Evolutionary conservation across 148 eudicot species (phyloP), one percentile per base, ranked within the genome.

Genomic region (Limonium bicolor): DNA sequence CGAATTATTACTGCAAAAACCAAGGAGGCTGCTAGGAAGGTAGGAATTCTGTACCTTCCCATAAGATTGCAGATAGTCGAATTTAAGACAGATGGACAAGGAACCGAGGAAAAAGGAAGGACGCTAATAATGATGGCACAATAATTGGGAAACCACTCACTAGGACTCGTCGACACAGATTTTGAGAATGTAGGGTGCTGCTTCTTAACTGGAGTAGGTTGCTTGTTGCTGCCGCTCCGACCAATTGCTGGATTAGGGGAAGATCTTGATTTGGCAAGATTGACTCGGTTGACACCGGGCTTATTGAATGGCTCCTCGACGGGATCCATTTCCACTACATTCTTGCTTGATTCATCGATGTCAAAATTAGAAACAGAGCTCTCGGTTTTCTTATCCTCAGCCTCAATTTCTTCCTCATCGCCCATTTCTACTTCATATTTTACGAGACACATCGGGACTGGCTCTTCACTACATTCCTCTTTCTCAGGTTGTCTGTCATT

Each of bases 1-100:
- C 87, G n/a, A n/a, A 82, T 72, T 46, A 86, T 82, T 35, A 73
- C 72, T 6, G 73, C 64, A 61, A 86, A 86, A 66, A 78, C 87
- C 52, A 86, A 86, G 42, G 83, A 75, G 45, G 71, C 94, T 82
- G 81, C 27, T 36, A 59, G 48, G 27, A 20, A 11, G 26, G n/a
- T 24, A 16, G 1, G 2, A 39, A 39, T 10, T 11, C 25, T 18
- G 13, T 20, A 13, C 16, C 4, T 36, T 9, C 2, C 19, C 2
- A 19, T 35, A n/a, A 11, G 38, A n/a, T 2, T 35, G 38, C 16
- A 19, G 38, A 35, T 35, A 11, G 38, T 19, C 16, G 38, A 2
- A 35, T 19, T n/a, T 35, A 35, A 5, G n/a, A 35, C 8, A 35
- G 38, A 35, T 1, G 12, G 1, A n/a, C 33, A 29, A 35, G 38